Evolutionary conservation across 176 grass and related monocot genomes (phyloP).

Genomic region (Cenchrus fungigraminus): DNA sequence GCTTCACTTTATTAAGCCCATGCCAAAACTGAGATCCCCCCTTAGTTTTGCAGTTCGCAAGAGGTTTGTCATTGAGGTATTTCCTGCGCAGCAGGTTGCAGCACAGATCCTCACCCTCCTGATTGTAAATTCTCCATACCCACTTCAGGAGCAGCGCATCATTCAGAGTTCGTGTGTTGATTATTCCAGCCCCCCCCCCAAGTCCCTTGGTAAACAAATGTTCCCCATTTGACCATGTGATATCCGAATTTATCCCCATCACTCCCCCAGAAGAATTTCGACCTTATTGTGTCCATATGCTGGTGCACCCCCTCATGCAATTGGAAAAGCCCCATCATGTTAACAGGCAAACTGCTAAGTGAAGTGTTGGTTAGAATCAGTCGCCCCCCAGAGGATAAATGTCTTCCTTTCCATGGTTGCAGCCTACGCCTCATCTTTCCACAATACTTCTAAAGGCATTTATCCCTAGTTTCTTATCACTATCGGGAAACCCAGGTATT

Average conservation of each 20-base stretch:
- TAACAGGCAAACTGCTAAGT: neutral
- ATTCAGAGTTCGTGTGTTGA: neutral
- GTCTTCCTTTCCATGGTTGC: neutral
- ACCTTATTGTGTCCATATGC: neutral
- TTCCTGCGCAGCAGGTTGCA: rapidly evolving
- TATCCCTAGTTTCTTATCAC: too few species aligned
- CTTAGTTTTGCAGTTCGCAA: too few species aligned
- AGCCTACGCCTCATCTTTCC: neutral
- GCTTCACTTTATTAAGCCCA: too few species aligned
- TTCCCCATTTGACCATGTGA: neutral
- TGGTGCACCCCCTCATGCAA: neutral
- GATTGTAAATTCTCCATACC: neutral
- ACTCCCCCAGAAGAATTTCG: neutral
- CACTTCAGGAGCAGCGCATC: neutral
- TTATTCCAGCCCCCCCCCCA: neutral
- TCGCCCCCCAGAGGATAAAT: neutral
- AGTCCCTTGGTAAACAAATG: neutral
- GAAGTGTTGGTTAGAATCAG: neutral
- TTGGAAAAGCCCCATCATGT: neutral
- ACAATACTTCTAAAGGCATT: too few species aligned
- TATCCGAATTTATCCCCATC: neutral
- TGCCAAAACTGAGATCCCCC: too few species aligned
- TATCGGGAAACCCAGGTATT: too few species aligned
- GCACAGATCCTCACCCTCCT: neutral
- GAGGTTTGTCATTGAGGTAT: neutral